phyloP scores from a whole-genome alignment of 2,329 filamentous ascomycete genomes.

The Pseudocercospora fijiensis region DNA sequence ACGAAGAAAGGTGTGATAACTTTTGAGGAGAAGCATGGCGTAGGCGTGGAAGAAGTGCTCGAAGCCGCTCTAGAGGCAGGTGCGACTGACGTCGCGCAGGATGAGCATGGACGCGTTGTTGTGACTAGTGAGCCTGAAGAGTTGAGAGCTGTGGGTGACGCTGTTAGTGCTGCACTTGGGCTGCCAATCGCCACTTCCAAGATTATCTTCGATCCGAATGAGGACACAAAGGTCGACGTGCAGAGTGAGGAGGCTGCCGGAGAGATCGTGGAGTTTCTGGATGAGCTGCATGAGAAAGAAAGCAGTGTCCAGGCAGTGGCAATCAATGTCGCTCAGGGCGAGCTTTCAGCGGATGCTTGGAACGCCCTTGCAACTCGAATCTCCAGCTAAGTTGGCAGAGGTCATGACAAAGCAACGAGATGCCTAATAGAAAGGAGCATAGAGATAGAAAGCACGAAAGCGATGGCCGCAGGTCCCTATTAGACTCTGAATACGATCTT shows the following conservation, averaged over 20 bases:
- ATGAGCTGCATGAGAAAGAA: constrained; percentile 61
- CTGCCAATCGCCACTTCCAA: constrained; percentile 71
- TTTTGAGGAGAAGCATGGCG: constrained; percentile 60
- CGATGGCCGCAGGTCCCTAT: neutral
- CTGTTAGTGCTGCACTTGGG: constrained; percentile 61
- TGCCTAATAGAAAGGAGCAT: neutral
- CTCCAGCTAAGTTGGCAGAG: constrained; percentile 4
- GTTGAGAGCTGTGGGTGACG: constrained; percentile 63
- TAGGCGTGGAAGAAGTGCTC: constrained; percentile 68
- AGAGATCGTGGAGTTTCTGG: constrained; percentile 60
- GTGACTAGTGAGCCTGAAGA: constrained; percentile 68
- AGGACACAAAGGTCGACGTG: constrained; percentile 69
- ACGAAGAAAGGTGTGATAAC: constrained; percentile 72
- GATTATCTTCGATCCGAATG: constrained; percentile 81
- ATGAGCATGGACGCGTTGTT: constrained; percentile 68
- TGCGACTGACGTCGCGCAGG: constrained; percentile 68
- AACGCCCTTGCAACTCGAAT: constrained; percentile 31
- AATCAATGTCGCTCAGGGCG: constrained; percentile 58
- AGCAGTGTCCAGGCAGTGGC: constrained; percentile 77
- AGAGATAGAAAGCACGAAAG: neutral
- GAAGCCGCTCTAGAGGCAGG: constrained; percentile 83
- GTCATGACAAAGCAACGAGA: neutral
- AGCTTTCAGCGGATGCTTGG: constrained; percentile 28
- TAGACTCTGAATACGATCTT: constrained; percentile 8
- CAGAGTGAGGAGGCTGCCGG: constrained; percentile 57